Evolutionary conservation across 2,329 filamentous ascomycete genomes (phyloP), one percentile per base, ranked within the genome.

Genomic region (Cordyceps fumosorosea): DNA sequence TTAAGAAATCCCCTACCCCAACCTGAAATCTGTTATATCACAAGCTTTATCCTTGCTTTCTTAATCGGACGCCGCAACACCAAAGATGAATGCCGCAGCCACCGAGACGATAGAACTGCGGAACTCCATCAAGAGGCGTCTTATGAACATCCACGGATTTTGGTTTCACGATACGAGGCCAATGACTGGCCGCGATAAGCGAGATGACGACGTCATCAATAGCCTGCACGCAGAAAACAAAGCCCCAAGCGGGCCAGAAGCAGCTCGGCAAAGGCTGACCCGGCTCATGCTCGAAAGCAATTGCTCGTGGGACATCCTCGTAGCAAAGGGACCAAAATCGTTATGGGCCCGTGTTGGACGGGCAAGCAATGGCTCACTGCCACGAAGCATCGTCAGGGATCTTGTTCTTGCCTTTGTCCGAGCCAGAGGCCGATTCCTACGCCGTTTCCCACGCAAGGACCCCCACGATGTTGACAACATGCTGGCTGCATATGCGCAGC

Each of bases 371-470:
- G 59, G 40, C 26, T 26, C 57, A 6, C 3, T 65, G 18, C n/a
- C 62, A 8, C 48, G 22, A 3, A n/a, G 29, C 2, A 53, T 58
- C 34, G 56, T 58, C 12, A 53, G 55, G 18, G 37, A 57, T 3
- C 1, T 66, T 14, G 40, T 56, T 12, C 57, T 65, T 47, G 44
- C 60, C 3, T 52, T 66, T n/a, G 42, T 66, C 22, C 63, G 63
- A 34, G 65, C 62, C 37, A 57, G 64, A 22, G 61, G 63, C 32
- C 65, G 63, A 5, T 67, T 52, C 56, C 53, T 64, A 4, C 45
- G 61, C 12, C 60, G 56, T 47, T 56, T 54, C 54, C 48, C 56
- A 32, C 18, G 63, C 32, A 34, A 58, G 47, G 3, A 51, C 51
- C 37, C 42, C 47, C 8, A 56, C n/a, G 56, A 56, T 24, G 40